Base-by-base conservation (phyloP, 176 grass and related monocot species). In the Triticum turgidum region DNA sequence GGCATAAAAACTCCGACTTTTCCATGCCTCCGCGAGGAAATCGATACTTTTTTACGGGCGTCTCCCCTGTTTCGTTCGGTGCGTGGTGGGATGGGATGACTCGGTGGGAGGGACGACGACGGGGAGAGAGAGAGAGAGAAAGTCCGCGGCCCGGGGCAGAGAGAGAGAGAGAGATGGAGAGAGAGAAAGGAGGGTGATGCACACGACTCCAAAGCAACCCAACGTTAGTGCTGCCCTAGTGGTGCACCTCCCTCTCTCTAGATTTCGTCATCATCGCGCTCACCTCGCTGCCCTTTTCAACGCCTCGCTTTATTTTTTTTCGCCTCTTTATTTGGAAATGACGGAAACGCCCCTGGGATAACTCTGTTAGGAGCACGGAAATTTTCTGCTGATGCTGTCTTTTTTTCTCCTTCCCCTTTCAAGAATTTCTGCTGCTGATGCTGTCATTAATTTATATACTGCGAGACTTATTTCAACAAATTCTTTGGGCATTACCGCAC, bases 1-100 rank as follows among this genome's bases (percentile, higher is more conserved):
- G 47, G 69, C 59, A 84, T 84, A 74, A 74, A 83, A 84, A 63
- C 56, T 1, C 69, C 69, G 30, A 73, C 81, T 42, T 84, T 84
- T 84, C 69, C 64, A 18, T 14, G 82, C 82, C 18, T 39, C 81
- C n/a, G 68, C 20, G 69, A 62, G 56, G 56, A 75, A 74, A 62
- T 14, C 24, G 25, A 44, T 49, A 30, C 32, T 74, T 9, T 59
- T 84, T 62, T 45, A 38, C n/a, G 52, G 22, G 35, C 5, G 9
- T 62, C n/a, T 39, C 10, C 11, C 25, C 15, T 39, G 27, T 79
- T 65, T 75, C 10, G 73, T 65, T 85, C 65, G 61, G 61, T 51
- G 42, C 14, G 62, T 13, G 73, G 44, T 13, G 44, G 0, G 44
- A 77, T 77, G 73, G 22, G 15, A 77, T 77, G 73, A 11, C 73